Conservation (phyloP, 2,329 filamentous ascomycete genomes). For the Trichophyton rubrum region DNA sequence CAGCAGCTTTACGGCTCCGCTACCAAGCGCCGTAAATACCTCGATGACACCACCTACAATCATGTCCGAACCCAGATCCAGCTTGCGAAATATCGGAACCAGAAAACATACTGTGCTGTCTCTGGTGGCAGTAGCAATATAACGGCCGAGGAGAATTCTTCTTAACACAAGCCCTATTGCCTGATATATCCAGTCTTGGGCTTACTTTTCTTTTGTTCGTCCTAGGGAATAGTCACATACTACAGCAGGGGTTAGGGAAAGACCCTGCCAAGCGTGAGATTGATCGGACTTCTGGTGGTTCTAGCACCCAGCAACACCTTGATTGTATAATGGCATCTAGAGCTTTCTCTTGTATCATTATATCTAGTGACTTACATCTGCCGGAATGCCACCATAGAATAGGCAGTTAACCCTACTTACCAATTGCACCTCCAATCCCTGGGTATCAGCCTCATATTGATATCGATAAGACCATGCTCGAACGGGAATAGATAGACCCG, state of each 20-base stretch:
- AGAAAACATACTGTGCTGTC: background rate
- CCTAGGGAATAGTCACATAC: no score
- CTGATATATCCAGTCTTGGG: background rate
- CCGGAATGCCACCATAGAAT: background rate
- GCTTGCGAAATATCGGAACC: constrained; percentile 22
- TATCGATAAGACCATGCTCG: constrained; percentile 3
- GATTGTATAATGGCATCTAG: no score
- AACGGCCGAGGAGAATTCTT: background rate
- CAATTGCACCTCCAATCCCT: background rate
- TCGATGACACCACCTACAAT: constrained; percentile 14
- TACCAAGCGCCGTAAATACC: constrained; percentile 13
- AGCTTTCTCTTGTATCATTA: no score
- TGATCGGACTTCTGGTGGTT: no score
- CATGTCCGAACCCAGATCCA: constrained; percentile 18
- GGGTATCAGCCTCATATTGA: background rate
- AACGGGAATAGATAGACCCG: constrained; percentile 1
- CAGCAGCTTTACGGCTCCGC: constrained; percentile 23
- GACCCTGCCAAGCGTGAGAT: no score
- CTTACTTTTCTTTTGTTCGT: no score
- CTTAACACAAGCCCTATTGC: background rate
- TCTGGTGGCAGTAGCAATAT: no score
- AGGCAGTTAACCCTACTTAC: background rate
- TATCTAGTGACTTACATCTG: background rate
- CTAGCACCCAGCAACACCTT: no score
- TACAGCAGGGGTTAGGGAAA: no score